phyloP scores from a whole-genome alignment of 495 filamentous ascomycete species.

The Aspergillus sclerotiicarbonarius region DNA sequence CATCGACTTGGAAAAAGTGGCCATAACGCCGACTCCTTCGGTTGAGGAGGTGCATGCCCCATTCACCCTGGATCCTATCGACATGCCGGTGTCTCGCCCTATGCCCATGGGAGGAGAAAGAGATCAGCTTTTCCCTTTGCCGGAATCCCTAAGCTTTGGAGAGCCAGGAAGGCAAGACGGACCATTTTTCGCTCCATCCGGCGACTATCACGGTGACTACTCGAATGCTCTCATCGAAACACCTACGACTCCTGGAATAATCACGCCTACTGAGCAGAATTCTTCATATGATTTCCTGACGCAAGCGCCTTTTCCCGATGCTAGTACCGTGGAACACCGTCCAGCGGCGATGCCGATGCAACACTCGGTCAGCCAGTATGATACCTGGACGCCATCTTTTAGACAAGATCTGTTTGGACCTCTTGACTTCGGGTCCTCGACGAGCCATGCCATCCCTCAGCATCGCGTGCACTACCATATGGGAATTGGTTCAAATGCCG shows the following conservation, averaged over 20 bases:
- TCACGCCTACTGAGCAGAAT: conserved; percentile 33
- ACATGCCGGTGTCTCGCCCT: conserved; percentile 20
- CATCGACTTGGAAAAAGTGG: conserved; percentile 26
- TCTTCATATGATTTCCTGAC: conserved; percentile 34
- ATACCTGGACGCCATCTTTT: conserved; percentile 39
- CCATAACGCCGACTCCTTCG: conserved; percentile 34
- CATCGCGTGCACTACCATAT: conserved; percentile 34
- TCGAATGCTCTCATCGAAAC: conserved; percentile 34
- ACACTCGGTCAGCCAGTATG: conserved; percentile 25
- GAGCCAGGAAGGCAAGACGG: conserved; percentile 31
- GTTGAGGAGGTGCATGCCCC: conserved; percentile 28
- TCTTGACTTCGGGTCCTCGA: conserved; percentile 30
- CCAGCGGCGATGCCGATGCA: conserved; percentile 27
- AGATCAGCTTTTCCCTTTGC: conserved; percentile 27
- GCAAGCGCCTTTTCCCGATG: conserved; percentile 25
- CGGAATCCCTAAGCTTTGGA: conserved; percentile 35
- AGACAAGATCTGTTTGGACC: conserved; percentile 41
- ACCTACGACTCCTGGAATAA: conserved; percentile 28
- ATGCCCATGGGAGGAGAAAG: conserved; percentile 16
- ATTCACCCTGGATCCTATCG: conserved; percentile 30
- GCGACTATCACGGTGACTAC: conserved; percentile 36
- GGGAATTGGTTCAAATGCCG: conserved; percentile 28
- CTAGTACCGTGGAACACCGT: conserved; percentile 22
- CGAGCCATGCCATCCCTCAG: conserved; percentile 27
- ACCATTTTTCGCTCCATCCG: conserved; percentile 29